Percentiles rank a stretch among this genome's conserved stretches.
Conservation (phyloP, 768 basidiomycete genomes). For the Kwoniella shandongensis region DNA sequence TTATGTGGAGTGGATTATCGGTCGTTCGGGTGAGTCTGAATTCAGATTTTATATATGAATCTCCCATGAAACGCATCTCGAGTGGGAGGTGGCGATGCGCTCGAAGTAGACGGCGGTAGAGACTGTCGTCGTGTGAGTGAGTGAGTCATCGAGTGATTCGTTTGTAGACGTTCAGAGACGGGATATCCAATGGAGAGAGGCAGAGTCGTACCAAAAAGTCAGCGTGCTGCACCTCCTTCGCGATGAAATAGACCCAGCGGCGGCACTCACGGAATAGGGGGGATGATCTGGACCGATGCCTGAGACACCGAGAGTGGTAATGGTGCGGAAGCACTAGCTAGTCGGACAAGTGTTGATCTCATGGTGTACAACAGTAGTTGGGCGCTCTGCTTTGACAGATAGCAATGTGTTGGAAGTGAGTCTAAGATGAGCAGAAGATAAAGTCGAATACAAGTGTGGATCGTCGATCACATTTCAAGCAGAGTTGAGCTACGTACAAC, state of each 20-base stretch:
- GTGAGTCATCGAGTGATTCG: too few relatives aligned
- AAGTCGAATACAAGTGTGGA: not conserved
- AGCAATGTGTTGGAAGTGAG: too few relatives aligned
- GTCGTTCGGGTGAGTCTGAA: slow-evolving; percentile 77
- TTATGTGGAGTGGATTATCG: slow-evolving; percentile 84
- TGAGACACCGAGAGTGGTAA: slow-evolving; percentile 64
- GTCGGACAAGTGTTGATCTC: slow-evolving; percentile 30
- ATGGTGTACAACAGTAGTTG: slow-evolving; percentile 14
- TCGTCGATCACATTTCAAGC: not conserved
- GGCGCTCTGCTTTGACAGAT: too few relatives aligned
- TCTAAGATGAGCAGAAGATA: not conserved
- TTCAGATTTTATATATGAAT: slow-evolving; percentile 82
- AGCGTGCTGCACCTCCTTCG: too few relatives aligned
- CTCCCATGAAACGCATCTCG: slow-evolving; percentile 82
- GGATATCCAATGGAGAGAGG: too few relatives aligned
- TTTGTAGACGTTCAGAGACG: too few relatives aligned
- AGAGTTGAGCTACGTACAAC: too few relatives aligned
- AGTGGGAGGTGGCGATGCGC: slow-evolving; percentile 69
- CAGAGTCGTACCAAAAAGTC: too few relatives aligned
- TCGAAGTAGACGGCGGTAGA: slow-evolving; percentile 78
- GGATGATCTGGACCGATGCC: slow-evolving; percentile 69
- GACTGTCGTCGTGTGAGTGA: too few relatives aligned
- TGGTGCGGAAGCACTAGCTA: slow-evolving; percentile 63
- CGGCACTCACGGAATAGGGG: slow-evolving; percentile 73
- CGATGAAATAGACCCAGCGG: not conserved